Evolutionary conservation across 1,284 basidiomycete genomes (phyloP).

Genomic region (Naganishia liquefaciens): DNA sequence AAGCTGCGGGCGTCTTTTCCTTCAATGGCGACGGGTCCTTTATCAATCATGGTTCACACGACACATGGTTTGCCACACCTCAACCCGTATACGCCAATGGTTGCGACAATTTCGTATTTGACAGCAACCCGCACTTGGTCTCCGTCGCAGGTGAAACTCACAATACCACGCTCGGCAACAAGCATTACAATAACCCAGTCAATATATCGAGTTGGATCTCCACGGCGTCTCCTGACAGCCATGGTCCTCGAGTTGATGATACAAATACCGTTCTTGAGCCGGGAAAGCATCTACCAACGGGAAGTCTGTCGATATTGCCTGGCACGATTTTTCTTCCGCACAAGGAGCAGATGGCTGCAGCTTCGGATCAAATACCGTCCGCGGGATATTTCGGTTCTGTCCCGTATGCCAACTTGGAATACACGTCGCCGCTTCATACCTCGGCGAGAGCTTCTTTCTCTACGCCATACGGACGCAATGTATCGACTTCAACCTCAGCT

Average conservation of each 20-base stretch:
- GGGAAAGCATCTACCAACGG: too few relatives aligned
- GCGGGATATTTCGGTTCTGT: not conserved
- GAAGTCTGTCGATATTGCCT: not conserved
- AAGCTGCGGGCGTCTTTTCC: slow-evolving; percentile 9
- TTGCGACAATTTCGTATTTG: slow-evolving; percentile 12
- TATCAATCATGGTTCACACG: not conserved
- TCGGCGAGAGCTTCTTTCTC: not conserved
- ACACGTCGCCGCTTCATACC: slow-evolving; percentile 2
- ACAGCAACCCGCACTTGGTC: slow-evolving; percentile 9
- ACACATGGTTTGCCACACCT: slow-evolving; percentile 6
- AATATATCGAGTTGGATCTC: slow-evolving; percentile 25
- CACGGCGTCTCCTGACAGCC: slow-evolving; percentile 8
- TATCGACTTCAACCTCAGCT: slow-evolving; percentile 9
- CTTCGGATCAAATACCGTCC: too few relatives aligned
- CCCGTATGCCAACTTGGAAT: not conserved
- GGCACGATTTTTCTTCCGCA: too few relatives aligned
- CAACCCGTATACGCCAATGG: slow-evolving; percentile 3
- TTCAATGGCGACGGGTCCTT: slow-evolving; percentile 4
- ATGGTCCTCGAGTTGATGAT: not conserved
- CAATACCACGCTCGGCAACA: not conserved
- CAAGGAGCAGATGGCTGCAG: too few relatives aligned
- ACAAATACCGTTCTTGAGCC: too few relatives aligned
- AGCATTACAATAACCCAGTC: slow-evolving; percentile 12
- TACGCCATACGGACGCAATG: slow-evolving; percentile 7
- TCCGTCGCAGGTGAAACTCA: not conserved